Conservation (phyloP, 148 eudicot species). For the Pouteria glomerata region DNA sequence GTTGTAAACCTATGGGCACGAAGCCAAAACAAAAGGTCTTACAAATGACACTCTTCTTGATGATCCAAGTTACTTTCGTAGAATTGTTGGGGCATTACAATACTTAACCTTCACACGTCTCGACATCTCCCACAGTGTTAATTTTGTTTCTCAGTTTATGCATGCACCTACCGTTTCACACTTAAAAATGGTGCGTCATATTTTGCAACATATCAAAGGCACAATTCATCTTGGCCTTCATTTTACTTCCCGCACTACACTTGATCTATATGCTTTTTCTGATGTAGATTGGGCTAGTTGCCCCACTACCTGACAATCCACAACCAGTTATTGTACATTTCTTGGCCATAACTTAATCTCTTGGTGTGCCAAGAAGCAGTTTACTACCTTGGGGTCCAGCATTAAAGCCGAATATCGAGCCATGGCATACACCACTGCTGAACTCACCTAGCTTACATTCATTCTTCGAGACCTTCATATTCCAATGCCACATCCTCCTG, state of each 20-base stretch:
- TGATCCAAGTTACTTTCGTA: not conserved
- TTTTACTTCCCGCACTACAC: not conserved
- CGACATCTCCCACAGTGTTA: not conserved
- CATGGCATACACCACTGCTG: constrained; percentile 3
- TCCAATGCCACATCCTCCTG: not conserved
- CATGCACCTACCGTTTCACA: not conserved
- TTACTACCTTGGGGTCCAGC: not conserved
- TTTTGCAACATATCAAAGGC: not conserved
- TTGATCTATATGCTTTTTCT: not conserved
- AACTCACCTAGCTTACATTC: not conserved
- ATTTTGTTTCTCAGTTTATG: constrained; percentile 7
- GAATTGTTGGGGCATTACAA: not conserved
- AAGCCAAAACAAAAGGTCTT: not conserved
- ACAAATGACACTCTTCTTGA: not conserved
- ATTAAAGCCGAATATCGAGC: constrained; percentile 5
- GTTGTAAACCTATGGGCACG: not conserved
- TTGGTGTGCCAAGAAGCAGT: constrained; percentile 14
- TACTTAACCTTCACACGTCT: not conserved
- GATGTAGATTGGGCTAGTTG: constrained; percentile 8
- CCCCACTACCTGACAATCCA: not conserved
- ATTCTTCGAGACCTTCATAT: not conserved
- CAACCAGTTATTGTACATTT: not conserved
- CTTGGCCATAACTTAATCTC: not conserved
- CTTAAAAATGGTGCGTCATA: too few species aligned
- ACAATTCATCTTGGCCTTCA: not conserved